Evolutionary conservation across 108 stramenopile species (phyloP), one percentile per base, ranked within the genome.

Genomic region (Bacterosira constricta): DNA sequence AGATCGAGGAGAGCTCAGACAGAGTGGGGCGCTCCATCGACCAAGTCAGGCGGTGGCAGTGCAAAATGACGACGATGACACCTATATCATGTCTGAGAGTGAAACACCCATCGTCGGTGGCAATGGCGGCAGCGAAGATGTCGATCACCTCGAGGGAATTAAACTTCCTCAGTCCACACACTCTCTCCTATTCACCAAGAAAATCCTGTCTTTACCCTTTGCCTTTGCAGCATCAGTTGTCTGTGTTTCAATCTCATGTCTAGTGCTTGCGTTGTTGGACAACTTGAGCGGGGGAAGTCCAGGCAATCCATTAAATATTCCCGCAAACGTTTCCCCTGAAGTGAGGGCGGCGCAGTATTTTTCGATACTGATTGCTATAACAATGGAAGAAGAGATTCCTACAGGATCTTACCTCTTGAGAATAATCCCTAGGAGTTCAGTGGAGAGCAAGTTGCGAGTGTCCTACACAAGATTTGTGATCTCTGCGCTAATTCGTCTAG

Each of bases 351-450:
- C 36, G 13, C 58, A 60, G 32, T 63, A 18, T 63, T 63, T 44
- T 63, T 4, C 10, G 26, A 17, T 10, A 27, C 38, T 36, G 59
- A 21, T 29, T 60, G 20, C 38, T 60, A 1, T n/a, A n/a, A n/a
- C n/a, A n/a, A 60, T 60, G 59, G 59, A 60, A 60, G 59, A 38
- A 4, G 59, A 60, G 39, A 60, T 60, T 34, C 38, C 59, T 23
- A 36, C 38, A 23, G 59, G 59, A 20, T 18, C 5, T 6, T 49
- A 5, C 6, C 47, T 17, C 6, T 13, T 17, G 6, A 6, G 47
- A 6, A 13, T 5, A 49, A 49, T 18, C 5, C 47, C 5, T n/a
- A n/a, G n/a, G n/a, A n/a, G n/a, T n/a, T n/a, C n/a, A n/a, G n/a
- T n/a, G n/a, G n/a, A n/a, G n/a, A 18, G 47, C 13, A 13, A 18